Conservation (phyloP, 306 rosid genomes). For the Cyamopsis tetragonoloba region DNA sequence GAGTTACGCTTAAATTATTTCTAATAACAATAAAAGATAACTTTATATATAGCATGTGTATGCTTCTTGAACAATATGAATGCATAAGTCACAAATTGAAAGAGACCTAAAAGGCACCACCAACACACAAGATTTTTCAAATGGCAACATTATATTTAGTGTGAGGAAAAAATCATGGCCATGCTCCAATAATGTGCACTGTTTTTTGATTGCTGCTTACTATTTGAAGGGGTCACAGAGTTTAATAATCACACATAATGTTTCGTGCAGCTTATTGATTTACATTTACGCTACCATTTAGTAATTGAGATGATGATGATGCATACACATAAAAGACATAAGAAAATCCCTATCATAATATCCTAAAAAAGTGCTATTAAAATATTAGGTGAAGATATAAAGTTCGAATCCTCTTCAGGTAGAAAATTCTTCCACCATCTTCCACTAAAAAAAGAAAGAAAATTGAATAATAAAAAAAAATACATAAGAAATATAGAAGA, state of each 20-base stretch:
- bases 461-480: no score
- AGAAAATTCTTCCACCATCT: no score
- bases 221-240: background rate
- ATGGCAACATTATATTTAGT: constrained; percentile 27
- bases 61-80: constrained; percentile 43
- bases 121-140: constrained; percentile 31
- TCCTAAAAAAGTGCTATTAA: no score
- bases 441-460: no score
- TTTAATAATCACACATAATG: constrained; percentile 6
- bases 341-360: no score
- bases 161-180: constrained; percentile 50
- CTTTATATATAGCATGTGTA: constrained; percentile 25
- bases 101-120: constrained; percentile 45
- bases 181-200: constrained; percentile 28
- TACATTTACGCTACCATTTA: constrained; percentile 22
- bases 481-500: background rate
- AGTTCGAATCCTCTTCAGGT: no score
- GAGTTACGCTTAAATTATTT: background rate
- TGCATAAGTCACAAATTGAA: constrained; percentile 40
- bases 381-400: no score
- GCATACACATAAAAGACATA: background rate
- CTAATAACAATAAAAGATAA: background rate
- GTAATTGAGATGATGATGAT: background rate
- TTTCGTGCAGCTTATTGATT: constrained; percentile 21
- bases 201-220: constrained; percentile 29